A percentile compares a stretch with the other conserved stretches of the same genome.
Conservation (phyloP, 805 yeast genomes). For the Wickerhamiella musiphila region DNA sequence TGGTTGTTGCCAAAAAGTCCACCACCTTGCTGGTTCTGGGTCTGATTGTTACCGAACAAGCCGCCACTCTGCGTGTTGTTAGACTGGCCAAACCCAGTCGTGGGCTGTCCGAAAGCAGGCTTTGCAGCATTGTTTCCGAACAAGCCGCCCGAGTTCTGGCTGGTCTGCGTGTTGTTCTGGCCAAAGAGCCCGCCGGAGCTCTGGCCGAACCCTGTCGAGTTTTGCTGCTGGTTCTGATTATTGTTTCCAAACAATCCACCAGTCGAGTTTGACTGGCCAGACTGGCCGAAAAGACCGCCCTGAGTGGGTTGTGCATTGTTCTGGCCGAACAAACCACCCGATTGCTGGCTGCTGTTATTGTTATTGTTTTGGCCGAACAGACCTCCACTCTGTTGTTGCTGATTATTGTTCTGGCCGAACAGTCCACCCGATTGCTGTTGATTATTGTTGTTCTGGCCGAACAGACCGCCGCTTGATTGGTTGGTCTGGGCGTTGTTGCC, state of each 20-base stretch:
- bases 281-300: slow-evolving; percentile 10
- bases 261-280: slow-evolving; percentile 1
- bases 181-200: neutral
- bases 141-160: neutral
- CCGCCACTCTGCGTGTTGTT: slow-evolving; percentile 8
- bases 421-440: too few relatives aligned
- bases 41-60: slow-evolving; percentile 8
- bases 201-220: neutral
- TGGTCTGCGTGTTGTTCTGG: neutral
- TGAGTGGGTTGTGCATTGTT: slow-evolving; percentile 1
- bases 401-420: slow-evolving; percentile 12
- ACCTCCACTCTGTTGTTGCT: slow-evolving; percentile 6
- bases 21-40: slow-evolving; percentile 2
- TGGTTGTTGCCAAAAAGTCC: slow-evolving; percentile 7
- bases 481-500: neutral
- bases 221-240: neutral
- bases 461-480: slow-evolving; percentile 2
- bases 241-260: slow-evolving; percentile 11
- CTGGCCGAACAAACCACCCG: slow-evolving; percentile 3
- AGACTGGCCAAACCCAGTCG: slow-evolving; percentile 1
- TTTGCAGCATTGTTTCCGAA: neutral
- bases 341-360: neutral
- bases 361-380: slow-evolving; percentile 9
- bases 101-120: slow-evolving; percentile 2
- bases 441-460: slow-evolving; percentile 7